phyloP scores from a whole-genome alignment of 2,329 filamentous ascomycete species.

The Raffaelea deltoideospora region DNA sequence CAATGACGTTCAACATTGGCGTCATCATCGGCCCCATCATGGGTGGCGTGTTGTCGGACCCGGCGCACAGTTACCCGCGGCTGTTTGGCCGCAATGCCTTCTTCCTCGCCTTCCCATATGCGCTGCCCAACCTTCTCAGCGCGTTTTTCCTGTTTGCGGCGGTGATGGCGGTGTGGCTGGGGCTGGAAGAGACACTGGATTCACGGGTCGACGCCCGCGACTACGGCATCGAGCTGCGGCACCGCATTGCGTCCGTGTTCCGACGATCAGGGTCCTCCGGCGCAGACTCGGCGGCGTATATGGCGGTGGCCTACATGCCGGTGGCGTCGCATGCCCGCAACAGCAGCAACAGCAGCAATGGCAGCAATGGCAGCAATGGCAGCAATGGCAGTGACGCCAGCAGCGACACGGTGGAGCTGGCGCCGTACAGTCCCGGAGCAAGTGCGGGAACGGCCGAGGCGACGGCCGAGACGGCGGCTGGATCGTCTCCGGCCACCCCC shows the following conservation, averaged over 20 bases:
- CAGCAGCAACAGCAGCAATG: constrained; percentile 5
- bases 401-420: constrained; percentile 17
- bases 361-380: constrained; percentile 9
- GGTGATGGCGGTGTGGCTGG: constrained; percentile 29
- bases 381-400: constrained; percentile 7
- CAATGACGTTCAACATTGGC: constrained; percentile 60
- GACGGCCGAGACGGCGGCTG: too few species aligned
- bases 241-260: constrained; percentile 17
- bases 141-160: constrained; percentile 29
- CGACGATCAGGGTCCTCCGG: constrained; percentile 11
- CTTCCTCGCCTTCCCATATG: constrained; percentile 35
- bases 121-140: constrained; percentile 37
- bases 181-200: constrained; percentile 38
- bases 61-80: constrained; percentile 23
- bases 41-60: constrained; percentile 29
- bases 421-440: constrained; percentile 4
- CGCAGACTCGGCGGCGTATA: too few species aligned
- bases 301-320: constrained; percentile 17
- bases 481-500: too few species aligned
- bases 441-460: neutral
- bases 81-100: constrained; percentile 31
- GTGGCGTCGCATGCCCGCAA: constrained; percentile 15
- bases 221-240: constrained; percentile 28
- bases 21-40: constrained; percentile 43
- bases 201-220: constrained; percentile 25